A percentile compares a stretch with the other conserved stretches of the same genome.
These are phyloP conservation scores for Cryptococcus sp. DNA, from an alignment of 1,284 basidiomycete genomes.

Conservation along the genomic window DNA sequence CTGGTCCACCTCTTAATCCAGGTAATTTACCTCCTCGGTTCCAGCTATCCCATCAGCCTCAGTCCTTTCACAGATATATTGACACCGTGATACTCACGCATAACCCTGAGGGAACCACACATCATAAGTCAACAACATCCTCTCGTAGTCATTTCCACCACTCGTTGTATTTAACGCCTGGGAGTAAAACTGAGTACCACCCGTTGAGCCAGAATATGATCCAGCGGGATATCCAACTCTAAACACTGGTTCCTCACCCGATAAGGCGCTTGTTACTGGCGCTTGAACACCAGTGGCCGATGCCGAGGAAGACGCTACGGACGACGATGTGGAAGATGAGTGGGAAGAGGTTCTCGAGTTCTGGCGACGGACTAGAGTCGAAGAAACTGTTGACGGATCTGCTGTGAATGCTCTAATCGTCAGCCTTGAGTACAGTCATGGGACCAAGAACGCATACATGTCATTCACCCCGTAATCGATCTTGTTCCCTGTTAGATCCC, in stretches of 20 bases:
- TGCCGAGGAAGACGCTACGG: slow-evolving; percentile 8
- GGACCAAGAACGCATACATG: slow-evolving; percentile 19
- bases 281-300: slow-evolving; percentile 11
- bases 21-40: slow-evolving; percentile 48
- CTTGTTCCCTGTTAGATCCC: slow-evolving; percentile 26
- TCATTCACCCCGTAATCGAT: slow-evolving; percentile 29
- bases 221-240: slow-evolving; percentile 43
- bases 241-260: slow-evolving; percentile 31
- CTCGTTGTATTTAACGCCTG: slow-evolving; percentile 24
- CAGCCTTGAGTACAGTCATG: not conserved
- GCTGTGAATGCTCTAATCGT: slow-evolving; percentile 18
- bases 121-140: slow-evolving; percentile 40
- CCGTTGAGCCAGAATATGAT: slow-evolving; percentile 41
- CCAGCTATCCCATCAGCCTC: slow-evolving; percentile 15
- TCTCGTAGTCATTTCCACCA: slow-evolving; percentile 23
- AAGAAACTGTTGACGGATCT: slow-evolving; percentile 26
- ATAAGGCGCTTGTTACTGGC: slow-evolving; percentile 20
- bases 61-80: too few species aligned
- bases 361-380: slow-evolving; percentile 14
- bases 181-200: slow-evolving; percentile 48
- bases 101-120: slow-evolving; percentile 37
- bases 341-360: slow-evolving; percentile 8
- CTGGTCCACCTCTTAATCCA: slow-evolving; percentile 45
- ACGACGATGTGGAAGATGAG: slow-evolving; percentile 2
- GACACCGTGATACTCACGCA: slow-evolving; percentile 22